Base-by-base conservation (phyloP, 768 basidiomycete species). In the Candolleomyces aberdarensis region DNA sequence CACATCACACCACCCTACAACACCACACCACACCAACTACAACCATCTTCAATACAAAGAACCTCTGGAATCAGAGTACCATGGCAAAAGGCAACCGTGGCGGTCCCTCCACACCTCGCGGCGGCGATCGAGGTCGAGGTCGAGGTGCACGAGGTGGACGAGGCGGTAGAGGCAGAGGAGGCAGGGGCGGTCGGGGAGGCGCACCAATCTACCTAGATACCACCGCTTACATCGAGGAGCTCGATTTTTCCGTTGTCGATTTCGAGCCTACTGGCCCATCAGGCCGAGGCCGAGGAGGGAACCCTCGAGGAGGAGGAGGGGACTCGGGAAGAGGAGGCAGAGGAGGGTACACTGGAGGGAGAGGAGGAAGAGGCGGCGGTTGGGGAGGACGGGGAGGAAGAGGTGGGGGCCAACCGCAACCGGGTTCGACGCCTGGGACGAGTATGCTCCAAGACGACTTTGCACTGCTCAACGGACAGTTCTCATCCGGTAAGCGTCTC, bases 401-500 rank as follows among this genome's bases (percentile, higher is more conserved):
- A 48, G 53, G 48, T 10, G 52, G 32, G 32, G 32, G 32, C 4
- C 5, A 9, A 32, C 32, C 5, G 32, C 5, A 9, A 32, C 5
- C 5, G 5, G 32, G 32, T 54, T 56, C 49, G 59, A 56, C 61
- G 41, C 19, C 43, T 26, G 43, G 60, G 58, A 46, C 43, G 39
- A 57, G 54, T 40, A 60, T 54, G 46, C 51, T 56, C 44, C 26
- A 32, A 20, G 62, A 59, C 41, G 62, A 50, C 32, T 17, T 55
- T 26, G 43, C 29, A 17, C 32, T 56, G n/a, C 20, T 57, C 26
- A 49, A 55, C 41, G n/a, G 29, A 19, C 57, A 54, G 57, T 53
- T 48, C 41, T 56, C 48, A 48, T 48, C 47, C 29, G 58, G 31
- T 31, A 46, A 19, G 29, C 32, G 3, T 15, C 15, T 29, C 32